Evolutionary conservation across 2,329 filamentous ascomycete genomes (phyloP), one percentile per base, ranked within the genome.

Genomic region (Laburnicola sp.): DNA sequence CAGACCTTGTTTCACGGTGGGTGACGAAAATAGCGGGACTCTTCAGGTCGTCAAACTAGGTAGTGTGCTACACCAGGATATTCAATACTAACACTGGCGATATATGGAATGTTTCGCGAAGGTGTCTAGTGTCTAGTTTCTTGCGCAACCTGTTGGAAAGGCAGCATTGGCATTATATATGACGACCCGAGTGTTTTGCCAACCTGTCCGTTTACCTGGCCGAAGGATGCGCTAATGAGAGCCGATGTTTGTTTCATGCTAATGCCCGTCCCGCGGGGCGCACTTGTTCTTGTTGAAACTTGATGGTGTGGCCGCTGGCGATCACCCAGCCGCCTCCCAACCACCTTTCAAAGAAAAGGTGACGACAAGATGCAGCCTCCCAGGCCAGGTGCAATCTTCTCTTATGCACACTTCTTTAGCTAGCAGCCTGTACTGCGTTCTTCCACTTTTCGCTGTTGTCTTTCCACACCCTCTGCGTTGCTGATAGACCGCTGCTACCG

Each of bases 401-500:
- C 25, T 38, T 31, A 32, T 45, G 43, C 43, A 45, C 43, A 23
- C 26, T 38, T 45, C 34, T 45, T 37, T 38, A 45, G 34, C 34
- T 38, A 6, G 43, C 43, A 38, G 26, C 34, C 25, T 37, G 34
- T 38, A 25, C 30, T 37, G 32, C 43, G 23, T 25, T 38, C 25
- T 16, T 26, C 31, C 43, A 34, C 25, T 45, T 11, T 10, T 37
- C 8, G 49, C 56, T 51, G 43, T 54, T 49, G 48, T 50, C 49
- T 39, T 32, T 37, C 34, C 46, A 35, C 50, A 53, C 51, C 35
- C 50, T 50, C 53, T 27, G 51, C 48, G 56, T 55, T 53, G 25
- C 37, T 30, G 46, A 36, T 41, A 36, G 36, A 36, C 16, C 3
- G 25, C 38, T 36, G 46, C 31, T 48, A 26, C 45, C 31, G 42